Percentiles rank a stretch among this genome's conserved stretches.
These are phyloP conservation scores for Acmispon strigosus DNA, from an alignment of 306 rosid genomes.

Conservation along the genomic window DNA sequence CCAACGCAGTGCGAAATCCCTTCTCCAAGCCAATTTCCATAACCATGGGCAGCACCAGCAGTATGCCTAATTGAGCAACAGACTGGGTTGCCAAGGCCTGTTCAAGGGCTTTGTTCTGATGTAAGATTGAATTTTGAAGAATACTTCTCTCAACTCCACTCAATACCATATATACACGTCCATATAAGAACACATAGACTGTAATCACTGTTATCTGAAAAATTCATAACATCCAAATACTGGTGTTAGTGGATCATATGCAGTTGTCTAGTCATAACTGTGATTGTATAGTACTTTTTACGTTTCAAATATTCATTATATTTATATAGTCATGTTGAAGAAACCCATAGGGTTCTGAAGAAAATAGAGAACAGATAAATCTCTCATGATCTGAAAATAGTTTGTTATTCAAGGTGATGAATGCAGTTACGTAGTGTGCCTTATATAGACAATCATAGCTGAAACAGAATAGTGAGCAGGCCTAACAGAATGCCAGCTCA, in stretches of 20 bases:
- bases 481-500: too few species aligned
- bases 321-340: background rate
- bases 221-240: conserved; percentile 7
- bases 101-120: conserved; percentile 72
- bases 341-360: too few species aligned
- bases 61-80: conserved; percentile 75
- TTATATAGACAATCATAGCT: too few species aligned
- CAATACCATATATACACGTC: conserved; percentile 90
- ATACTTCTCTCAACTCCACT: conserved; percentile 88
- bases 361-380: too few species aligned
- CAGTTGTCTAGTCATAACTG: background rate
- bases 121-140: conserved; percentile 50
- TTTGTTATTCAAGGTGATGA: too few species aligned
- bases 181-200: conserved; percentile 81
- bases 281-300: background rate
- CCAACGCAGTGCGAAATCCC: conserved; percentile 93
- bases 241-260: conserved; percentile 3
- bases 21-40: conserved; percentile 98
- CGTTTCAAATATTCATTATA: background rate
- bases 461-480: too few species aligned
- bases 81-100: conserved; percentile 88
- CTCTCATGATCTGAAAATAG: too few species aligned
- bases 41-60: conserved; percentile 87
- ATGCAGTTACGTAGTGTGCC: too few species aligned
- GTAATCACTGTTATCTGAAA: conserved; percentile 80